Evolutionary conservation across 345 rosid genomes (phyloP).

Genomic region (Syzygium jambos): DNA sequence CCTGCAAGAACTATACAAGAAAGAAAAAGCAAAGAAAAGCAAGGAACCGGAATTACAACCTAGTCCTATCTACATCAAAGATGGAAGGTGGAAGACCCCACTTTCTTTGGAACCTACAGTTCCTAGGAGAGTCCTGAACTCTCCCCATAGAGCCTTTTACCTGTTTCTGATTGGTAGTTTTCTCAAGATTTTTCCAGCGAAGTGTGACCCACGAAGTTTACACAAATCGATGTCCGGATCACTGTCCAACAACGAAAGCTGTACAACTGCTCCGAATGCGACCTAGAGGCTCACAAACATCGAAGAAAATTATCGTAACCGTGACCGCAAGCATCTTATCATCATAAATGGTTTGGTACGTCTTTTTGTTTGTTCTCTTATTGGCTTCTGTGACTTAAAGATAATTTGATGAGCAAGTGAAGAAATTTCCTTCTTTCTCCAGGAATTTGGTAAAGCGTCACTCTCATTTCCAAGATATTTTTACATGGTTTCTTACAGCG

Average conservation of each 20-base stretch:
- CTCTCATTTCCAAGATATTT: neutral
- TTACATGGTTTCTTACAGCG: no score
- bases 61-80: no score
- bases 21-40: no score
- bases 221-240: neutral
- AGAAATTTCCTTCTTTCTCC: neutral
- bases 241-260: neutral
- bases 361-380: neutral
- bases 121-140: no score
- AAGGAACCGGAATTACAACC: no score
- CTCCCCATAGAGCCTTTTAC: no score
- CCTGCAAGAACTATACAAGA: no score
- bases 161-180: neutral
- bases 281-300: rapidly evolving
- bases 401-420: neutral
- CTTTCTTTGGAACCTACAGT: no score
- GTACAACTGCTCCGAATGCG: neutral
- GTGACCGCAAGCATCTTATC: neutral
- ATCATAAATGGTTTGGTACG: no score
- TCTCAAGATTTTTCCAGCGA: neutral
- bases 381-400: neutral
- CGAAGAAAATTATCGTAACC: neutral
- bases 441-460: neutral
- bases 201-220: neutral
- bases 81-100: no score